Conservation (phyloP, 352 stramenopile genomes). For the Phytophthora vignae region DNA sequence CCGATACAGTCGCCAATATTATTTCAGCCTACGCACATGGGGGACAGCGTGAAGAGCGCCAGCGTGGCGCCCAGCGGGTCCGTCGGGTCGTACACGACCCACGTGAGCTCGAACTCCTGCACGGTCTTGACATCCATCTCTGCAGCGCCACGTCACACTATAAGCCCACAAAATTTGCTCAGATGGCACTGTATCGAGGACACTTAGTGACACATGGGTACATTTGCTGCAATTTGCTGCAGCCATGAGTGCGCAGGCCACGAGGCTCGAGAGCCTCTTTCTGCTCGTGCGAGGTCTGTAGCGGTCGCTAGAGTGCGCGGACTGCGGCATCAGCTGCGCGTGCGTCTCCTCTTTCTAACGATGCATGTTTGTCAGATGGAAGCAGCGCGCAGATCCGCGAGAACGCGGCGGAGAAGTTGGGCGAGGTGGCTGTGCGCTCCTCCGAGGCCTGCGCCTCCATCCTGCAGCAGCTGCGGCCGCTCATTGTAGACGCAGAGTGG, state of each 20-base stretch:
- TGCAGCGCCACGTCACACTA: not conserved
- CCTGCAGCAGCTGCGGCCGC: conserved; percentile 58
- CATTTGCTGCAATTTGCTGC: not conserved
- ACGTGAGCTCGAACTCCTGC: conserved; percentile 85
- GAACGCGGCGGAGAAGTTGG: conserved; percentile 79
- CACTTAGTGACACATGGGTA: conserved; percentile 3
- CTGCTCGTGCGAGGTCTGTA: conserved; percentile 71
- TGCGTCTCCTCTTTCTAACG: conserved; percentile 16
- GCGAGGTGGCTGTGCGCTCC: conserved; percentile 60
- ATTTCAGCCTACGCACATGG: conserved; percentile 52
- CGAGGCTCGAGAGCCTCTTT: conserved; percentile 81
- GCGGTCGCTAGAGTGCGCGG: not conserved
- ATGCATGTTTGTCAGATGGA: conserved; percentile 50
- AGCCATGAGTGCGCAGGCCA: conserved; percentile 51
- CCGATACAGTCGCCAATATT: not conserved
- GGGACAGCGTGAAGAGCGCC: conserved; percentile 80
- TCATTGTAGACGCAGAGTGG: conserved; percentile 68
- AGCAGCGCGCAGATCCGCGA: conserved; percentile 71
- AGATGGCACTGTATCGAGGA: conserved; percentile 8
- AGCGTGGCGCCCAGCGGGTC: conserved; percentile 73
- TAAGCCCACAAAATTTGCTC: not conserved
- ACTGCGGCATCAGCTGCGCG: not conserved
- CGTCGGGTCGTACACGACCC: conserved; percentile 82
- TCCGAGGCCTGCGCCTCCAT: conserved; percentile 61
- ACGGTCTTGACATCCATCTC: conserved; percentile 39